Evolutionary conservation across 1,139 yeast genomes (phyloP).

Genomic region (Ashbya aceris): DNA sequence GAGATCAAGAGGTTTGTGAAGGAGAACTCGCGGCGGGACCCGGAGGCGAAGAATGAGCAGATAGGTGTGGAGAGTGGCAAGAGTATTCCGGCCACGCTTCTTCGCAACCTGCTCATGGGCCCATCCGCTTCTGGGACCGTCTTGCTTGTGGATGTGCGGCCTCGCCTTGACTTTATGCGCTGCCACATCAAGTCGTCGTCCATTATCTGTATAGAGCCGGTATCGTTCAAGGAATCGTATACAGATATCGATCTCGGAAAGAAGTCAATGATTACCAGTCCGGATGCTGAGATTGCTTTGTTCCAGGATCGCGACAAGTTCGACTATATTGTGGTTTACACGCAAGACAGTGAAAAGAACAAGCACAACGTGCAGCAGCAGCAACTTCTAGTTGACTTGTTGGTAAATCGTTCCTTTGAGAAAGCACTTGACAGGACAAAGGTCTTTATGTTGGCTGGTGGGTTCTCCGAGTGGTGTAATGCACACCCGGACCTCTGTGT

Average conservation of each 20-base stretch:
- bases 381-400: conserved; percentile 15
- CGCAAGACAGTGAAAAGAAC: conserved; percentile 30
- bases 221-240: conserved; percentile 37
- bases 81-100: conserved; percentile 12
- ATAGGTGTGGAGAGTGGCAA: conserved; percentile 11
- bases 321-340: conserved; percentile 57
- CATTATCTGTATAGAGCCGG: conserved; percentile 65
- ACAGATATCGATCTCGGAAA: conserved; percentile 55
- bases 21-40: conserved; percentile 10
- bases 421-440: conserved; percentile 16
- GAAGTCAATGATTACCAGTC: conserved; percentile 44
- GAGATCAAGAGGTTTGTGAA: conserved; percentile 20
- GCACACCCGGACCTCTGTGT: conserved; percentile 3
- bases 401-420: conserved; percentile 22
- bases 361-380: conserved; percentile 18
- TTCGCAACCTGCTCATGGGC: conserved; percentile 14
- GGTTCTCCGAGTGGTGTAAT: conserved; percentile 18
- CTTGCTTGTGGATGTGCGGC: conserved; percentile 58
- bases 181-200: conserved; percentile 51
- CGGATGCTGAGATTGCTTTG: conserved; percentile 41
- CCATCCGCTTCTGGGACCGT: conserved; percentile 20
- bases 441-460: conserved; percentile 18
- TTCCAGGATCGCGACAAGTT: conserved; percentile 47
- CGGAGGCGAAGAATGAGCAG: neutral
- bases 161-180: conserved; percentile 45